Evolutionary conservation across 164 flowering plant species (phyloP).

Genomic region (Brasenia schreberi): DNA sequence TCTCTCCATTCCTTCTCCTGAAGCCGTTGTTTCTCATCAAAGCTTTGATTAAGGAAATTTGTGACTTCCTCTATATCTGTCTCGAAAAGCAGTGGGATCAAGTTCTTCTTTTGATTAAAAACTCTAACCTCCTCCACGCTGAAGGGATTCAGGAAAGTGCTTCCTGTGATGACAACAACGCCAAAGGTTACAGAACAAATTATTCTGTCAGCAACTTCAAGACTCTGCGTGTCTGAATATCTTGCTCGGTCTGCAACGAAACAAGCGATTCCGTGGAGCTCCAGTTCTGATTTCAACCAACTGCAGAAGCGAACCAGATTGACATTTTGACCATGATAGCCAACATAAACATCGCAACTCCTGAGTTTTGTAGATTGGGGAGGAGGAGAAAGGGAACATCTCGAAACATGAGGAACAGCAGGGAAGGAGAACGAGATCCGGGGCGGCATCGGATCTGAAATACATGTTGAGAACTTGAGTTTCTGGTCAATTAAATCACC

Average conservation of each 20-base stretch:
- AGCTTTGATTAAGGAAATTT: conserved; percentile 26
- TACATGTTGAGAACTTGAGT: conserved; percentile 33
- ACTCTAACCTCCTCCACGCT: conserved; percentile 70
- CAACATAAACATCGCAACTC: conserved; percentile 89
- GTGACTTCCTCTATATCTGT: conserved; percentile 29
- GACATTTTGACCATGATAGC: conserved; percentile 64
- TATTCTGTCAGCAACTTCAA: conserved; percentile 79
- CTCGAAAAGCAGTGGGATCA: conserved; percentile 61
- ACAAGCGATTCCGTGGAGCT: conserved; percentile 81
- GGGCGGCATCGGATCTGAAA: conserved; percentile 42
- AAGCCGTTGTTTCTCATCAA: conserved; percentile 9
- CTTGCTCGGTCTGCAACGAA: conserved; percentile 78
- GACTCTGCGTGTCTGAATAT: conserved; percentile 71
- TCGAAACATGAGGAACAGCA: conserved; percentile 51
- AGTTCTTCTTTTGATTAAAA: conserved; percentile 79
- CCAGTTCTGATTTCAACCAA: conserved; percentile 90
- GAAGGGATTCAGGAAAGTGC: conserved; percentile 38
- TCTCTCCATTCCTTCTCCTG: conserved; percentile 57
- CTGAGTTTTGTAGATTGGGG: conserved; percentile 58
- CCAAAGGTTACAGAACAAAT: conserved; percentile 70
- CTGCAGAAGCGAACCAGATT: conserved; percentile 59
- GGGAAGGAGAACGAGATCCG: conserved; percentile 78
- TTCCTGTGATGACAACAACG: conserved; percentile 45
- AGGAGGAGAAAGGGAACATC: conserved; percentile 59
- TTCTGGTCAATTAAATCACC: conserved; percentile 38